phyloP scores from a whole-genome alignment of 768 basidiomycete species.

The Suillus decipiens region DNA sequence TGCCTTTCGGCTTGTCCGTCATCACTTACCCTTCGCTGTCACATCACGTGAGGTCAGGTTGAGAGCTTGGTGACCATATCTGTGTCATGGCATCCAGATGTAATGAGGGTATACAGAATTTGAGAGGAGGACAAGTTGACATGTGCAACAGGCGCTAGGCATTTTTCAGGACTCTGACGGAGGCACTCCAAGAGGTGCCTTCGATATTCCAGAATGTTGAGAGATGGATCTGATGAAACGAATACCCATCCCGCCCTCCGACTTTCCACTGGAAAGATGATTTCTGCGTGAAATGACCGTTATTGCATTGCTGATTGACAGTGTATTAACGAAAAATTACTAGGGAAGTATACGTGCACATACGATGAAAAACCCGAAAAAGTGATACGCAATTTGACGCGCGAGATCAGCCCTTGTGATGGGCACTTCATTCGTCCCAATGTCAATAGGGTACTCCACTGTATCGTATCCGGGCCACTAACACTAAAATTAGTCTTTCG shows the following conservation, averaged over 20 bases:
- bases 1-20: no score
- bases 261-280: conserved; percentile 10
- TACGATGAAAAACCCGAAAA: conserved; percentile 12
- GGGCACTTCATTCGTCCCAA: background rate
- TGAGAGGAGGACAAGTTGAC: background rate
- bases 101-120: background rate
- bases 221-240: conserved; percentile 13
- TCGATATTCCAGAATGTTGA: conserved; percentile 14
- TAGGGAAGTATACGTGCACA: background rate
- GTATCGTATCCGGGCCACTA: conserved; percentile 16
- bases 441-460: conserved; percentile 7
- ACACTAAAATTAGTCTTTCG: background rate
- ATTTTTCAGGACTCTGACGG: conserved; percentile 11
- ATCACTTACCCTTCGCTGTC: no score
- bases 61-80: background rate
- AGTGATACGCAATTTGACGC: conserved; percentile 11
- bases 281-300: background rate
- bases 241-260: conserved; percentile 3
- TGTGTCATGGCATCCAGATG: background rate
- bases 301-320: conserved; percentile 7
- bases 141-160: background rate
- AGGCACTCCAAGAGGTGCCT: conserved; percentile 11
- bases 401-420: conserved; percentile 13
- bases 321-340: background rate
- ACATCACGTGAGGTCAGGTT: no score